Evolutionary conservation across 148 eudicot species (phyloP).

Genomic region (Vaccinium macrocarpon): DNA sequence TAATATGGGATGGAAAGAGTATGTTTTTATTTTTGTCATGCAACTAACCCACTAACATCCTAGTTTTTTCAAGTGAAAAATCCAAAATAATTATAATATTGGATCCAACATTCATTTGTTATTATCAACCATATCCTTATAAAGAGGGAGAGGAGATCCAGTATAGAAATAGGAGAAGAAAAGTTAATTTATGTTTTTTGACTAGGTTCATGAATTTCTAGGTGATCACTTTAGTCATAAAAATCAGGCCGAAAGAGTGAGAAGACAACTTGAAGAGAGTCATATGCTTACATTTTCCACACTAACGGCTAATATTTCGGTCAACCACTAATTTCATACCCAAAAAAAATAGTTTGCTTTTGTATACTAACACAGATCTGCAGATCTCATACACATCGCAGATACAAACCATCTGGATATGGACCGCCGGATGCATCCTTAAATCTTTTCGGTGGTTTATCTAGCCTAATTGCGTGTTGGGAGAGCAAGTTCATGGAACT

Average conservation of each 20-base stretch:
- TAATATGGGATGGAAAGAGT: neutral
- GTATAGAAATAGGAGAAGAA: neutral
- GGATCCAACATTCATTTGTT: neutral
- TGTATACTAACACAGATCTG: neutral
- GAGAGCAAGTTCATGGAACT: too few species aligned
- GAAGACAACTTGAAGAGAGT: neutral
- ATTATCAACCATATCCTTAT: neutral
- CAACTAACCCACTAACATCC: too few species aligned
- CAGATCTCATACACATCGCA: neutral
- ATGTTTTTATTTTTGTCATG: neutral
- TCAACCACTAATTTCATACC: neutral
- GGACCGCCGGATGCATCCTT: too few species aligned
- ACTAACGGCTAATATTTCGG: neutral
- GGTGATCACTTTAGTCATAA: constrained; percentile 4
- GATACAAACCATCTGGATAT: too few species aligned
- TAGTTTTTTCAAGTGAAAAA: too few species aligned
- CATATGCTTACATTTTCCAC: neutral
- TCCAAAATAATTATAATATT: neutral
- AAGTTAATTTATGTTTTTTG: neutral
- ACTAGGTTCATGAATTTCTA: neutral
- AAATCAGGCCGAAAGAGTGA: neutral
- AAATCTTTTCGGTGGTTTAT: too few species aligned
- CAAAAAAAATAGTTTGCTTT: neutral
- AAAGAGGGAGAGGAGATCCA: too few species aligned
- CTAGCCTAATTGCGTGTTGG: too few species aligned